These are phyloP conservation scores for Madurella mycetomatis DNA, from an alignment of 2,329 filamentous ascomycete species.

Conservation along the genomic window DNA sequence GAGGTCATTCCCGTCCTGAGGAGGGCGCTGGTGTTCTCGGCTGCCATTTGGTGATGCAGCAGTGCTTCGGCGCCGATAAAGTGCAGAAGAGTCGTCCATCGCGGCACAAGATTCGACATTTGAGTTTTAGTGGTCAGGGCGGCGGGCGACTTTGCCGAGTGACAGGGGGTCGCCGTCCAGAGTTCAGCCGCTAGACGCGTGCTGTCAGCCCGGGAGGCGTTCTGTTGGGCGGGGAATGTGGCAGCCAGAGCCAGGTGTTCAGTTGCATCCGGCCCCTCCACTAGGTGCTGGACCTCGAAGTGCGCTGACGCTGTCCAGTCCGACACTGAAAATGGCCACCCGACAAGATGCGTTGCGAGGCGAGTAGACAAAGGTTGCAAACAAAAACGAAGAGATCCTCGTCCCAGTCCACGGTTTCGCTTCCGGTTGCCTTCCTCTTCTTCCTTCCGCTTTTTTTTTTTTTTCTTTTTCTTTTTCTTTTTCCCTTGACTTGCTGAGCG, in stretches of 20 bases:
- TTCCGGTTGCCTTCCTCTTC: no score
- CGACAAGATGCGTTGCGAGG: no score
- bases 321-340: no score
- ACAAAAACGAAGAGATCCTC: no score
- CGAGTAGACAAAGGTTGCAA: no score
- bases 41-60: slow-evolving; percentile 41
- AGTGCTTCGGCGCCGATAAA: slow-evolving; percentile 32
- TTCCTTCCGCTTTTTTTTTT: not conserved
- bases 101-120: slow-evolving; percentile 26
- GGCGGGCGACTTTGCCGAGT: slow-evolving; percentile 24
- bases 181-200: slow-evolving; percentile 17
- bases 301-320: no score
- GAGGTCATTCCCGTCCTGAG: slow-evolving; percentile 34
- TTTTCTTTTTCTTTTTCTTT: no score
- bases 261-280: no score
- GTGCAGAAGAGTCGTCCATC: slow-evolving; percentile 27
- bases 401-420: no score
- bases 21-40: slow-evolving; percentile 32
- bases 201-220: slow-evolving; percentile 10
- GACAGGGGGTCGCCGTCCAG: slow-evolving; percentile 25
- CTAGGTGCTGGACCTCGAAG: no score
- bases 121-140: slow-evolving; percentile 19
- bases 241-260: no score
- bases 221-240: no score
- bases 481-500: not conserved